phyloP scores from a whole-genome alignment of 345 rosid genomes.

The Murraya koenigii region DNA sequence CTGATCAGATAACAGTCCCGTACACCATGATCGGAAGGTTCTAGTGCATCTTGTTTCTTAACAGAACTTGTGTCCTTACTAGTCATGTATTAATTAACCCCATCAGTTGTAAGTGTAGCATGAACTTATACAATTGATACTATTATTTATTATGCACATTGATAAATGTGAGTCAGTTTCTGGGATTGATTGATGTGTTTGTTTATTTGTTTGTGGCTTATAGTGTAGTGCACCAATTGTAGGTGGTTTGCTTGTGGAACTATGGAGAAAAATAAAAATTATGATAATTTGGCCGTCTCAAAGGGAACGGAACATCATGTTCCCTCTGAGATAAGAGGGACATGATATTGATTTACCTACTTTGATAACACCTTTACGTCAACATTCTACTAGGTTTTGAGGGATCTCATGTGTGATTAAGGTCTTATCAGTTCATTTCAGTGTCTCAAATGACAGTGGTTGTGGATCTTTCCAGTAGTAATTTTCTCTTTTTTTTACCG shows the following conservation, averaged over 20 bases:
- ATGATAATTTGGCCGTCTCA: background rate
- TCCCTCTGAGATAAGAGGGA: background rate
- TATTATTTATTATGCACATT: background rate
- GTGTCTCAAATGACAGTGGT: background rate
- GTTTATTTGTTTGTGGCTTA: background rate
- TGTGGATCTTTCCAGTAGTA: background rate
- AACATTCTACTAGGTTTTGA: background rate
- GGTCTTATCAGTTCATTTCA: background rate
- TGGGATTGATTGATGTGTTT: background rate
- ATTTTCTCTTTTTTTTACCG: background rate
- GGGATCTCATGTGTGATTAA: background rate
- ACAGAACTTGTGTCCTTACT: background rate
- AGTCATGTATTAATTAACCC: background rate
- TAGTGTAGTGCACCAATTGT: background rate
- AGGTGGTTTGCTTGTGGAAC: background rate
- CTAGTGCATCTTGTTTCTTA: background rate
- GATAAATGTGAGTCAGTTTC: background rate
- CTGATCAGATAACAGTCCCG: background rate
- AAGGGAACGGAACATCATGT: background rate
- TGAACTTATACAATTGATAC: background rate
- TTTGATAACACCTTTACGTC: background rate
- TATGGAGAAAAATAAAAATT: background rate
- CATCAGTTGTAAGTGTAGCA: background rate
- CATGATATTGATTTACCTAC: background rate
- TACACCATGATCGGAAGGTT: background rate